These are phyloP conservation scores for Apium graveolens DNA, from an alignment of 129 eudicot genomes.

Conservation along the genomic window DNA sequence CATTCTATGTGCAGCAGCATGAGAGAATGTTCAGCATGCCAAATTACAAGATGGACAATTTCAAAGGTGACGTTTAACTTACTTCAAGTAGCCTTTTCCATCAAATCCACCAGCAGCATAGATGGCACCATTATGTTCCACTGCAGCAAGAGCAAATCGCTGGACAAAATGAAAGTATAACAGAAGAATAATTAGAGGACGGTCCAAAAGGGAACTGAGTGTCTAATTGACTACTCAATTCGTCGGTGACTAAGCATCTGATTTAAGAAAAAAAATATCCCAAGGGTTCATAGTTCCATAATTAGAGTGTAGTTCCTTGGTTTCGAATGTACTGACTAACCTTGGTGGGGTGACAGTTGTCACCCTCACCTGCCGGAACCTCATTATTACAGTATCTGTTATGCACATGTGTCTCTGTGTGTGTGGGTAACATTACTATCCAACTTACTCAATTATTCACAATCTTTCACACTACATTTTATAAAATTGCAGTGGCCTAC, in stretches of 20 bases:
- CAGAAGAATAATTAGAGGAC: background rate
- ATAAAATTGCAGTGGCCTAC: background rate
- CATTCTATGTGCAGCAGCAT: background rate
- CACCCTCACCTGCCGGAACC: background rate
- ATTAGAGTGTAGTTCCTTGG: background rate
- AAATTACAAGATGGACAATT: background rate
- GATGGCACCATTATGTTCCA: slow-evolving; percentile 60
- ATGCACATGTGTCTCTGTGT: background rate
- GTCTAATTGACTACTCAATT: background rate
- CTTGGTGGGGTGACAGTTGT: too few species aligned
- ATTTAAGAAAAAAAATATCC: too few species aligned
- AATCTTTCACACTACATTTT: background rate
- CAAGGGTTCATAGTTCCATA: background rate
- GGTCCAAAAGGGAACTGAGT: background rate
- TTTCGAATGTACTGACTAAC: background rate
- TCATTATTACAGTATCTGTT: background rate
- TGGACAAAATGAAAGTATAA: slow-evolving; percentile 19
- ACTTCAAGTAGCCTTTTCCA: slow-evolving; percentile 59
- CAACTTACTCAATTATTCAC: background rate
- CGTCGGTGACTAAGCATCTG: background rate
- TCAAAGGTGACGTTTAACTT: slow-evolving; percentile 7
- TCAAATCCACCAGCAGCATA: slow-evolving; percentile 91
- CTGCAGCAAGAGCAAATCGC: slow-evolving; percentile 74
- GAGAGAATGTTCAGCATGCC: background rate
- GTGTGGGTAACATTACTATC: background rate